A percentile compares a stretch with the other conserved stretches of the same genome.
These are phyloP conservation scores for Cruciata laevipes DNA, from an alignment of 257 asterid genomes.

Conservation along the genomic window DNA sequence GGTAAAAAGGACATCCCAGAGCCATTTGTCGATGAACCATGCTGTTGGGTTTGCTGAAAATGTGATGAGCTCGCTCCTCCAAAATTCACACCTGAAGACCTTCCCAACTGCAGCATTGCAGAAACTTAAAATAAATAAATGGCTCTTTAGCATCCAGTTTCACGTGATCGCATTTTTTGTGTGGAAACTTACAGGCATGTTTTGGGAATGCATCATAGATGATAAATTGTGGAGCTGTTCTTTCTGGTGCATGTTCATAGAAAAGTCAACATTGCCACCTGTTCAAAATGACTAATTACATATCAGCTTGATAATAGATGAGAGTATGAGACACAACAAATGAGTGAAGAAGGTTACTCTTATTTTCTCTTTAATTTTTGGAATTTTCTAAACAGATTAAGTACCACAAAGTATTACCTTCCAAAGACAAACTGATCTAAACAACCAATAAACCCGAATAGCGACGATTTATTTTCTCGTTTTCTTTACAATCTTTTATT, in stretches of 20 bases:
- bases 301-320: conserved; percentile 9
- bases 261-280: conserved; percentile 56
- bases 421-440: neutral
- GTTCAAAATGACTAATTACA: conserved; percentile 27
- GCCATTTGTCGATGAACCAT: conserved; percentile 57
- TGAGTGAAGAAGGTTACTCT: neutral
- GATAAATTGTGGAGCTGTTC: conserved; percentile 65
- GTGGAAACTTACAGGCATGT: conserved; percentile 52
- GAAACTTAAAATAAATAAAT: conserved; percentile 14
- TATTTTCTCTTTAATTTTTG: neutral
- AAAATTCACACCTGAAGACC: conserved; percentile 67
- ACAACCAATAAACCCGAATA: conserved; percentile 11
- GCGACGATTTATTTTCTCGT: too few species aligned
- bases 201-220: conserved; percentile 70
- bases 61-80: conserved; percentile 72
- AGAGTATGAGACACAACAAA: conserved; percentile 4
- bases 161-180: conserved; percentile 5
- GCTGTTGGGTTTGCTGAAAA: conserved; percentile 63
- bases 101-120: conserved; percentile 51
- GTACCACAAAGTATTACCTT: neutral
- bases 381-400: neutral
- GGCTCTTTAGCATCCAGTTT: conserved; percentile 5
- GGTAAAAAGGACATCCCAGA: conserved; percentile 55
- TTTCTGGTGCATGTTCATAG: conserved; percentile 56
- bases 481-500: neutral